These are phyloP conservation scores for Erysiphe pulchra DNA, from an alignment of 2,329 filamentous ascomycete genomes.

Conservation along the genomic window DNA sequence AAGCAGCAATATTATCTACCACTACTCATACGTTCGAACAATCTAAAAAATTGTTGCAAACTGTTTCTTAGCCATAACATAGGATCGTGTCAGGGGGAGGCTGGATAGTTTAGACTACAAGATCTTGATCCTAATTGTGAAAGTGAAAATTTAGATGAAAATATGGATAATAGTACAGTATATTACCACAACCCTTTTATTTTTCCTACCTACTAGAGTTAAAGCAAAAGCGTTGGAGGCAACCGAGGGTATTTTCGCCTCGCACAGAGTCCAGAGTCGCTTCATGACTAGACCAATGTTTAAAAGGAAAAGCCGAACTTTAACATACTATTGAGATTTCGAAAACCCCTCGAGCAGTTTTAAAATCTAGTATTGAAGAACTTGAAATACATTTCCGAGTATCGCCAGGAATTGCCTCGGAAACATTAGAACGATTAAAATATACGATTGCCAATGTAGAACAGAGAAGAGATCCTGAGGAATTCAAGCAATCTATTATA, in stretches of 20 bases:
- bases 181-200: not conserved
- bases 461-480: not conserved
- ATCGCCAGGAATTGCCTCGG: not conserved
- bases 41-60: too few species aligned
- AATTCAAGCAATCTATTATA: not conserved
- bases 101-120: not conserved
- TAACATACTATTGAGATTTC: not conserved
- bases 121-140: not conserved
- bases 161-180: not conserved
- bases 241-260: not conserved
- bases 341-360: not conserved
- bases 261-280: not conserved
- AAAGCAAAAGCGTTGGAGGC: not conserved
- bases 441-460: not conserved
- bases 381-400: not conserved
- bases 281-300: not conserved
- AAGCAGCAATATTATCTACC: too few species aligned
- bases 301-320: not conserved
- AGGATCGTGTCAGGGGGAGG: not conserved
- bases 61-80: too few species aligned
- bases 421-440: not conserved
- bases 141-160: not conserved
- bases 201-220: not conserved
- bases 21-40: too few species aligned
- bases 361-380: not conserved